A percentile compares a stretch with the other conserved stretches of the same genome.
These are phyloP conservation scores for Fistulinella prunicolor DNA, from an alignment of 768 basidiomycete species.

Conservation along the genomic window DNA sequence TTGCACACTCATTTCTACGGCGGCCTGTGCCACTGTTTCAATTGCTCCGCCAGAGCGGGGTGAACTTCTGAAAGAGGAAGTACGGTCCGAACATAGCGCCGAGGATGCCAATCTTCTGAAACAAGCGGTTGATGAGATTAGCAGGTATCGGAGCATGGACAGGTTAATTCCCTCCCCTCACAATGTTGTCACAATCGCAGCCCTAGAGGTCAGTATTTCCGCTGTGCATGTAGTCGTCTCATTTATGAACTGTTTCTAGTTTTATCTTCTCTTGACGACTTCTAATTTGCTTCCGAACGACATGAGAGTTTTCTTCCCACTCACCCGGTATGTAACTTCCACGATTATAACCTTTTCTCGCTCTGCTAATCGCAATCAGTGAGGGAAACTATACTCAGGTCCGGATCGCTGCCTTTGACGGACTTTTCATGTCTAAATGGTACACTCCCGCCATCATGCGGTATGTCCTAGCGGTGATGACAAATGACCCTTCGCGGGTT, in stretches of 20 bases:
- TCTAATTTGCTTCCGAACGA: conserved; percentile 79
- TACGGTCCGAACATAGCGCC: conserved; percentile 58
- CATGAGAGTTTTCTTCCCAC: conserved; percentile 74
- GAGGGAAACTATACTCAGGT: conserved; percentile 94
- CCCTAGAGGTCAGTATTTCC: conserved; percentile 69
- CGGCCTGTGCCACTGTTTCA: conserved; percentile 77
- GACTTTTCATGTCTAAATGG: conserved; percentile 87
- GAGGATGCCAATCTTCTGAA: conserved; percentile 72
- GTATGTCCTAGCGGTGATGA: conserved; percentile 85
- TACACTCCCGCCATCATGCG: conserved; percentile 79
- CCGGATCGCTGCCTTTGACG: conserved; percentile 91
- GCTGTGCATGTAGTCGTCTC: not conserved
- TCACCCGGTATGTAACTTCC: conserved; percentile 66
- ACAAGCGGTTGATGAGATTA: conserved; percentile 76
- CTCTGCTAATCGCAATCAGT: conserved; percentile 39
- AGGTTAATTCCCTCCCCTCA: conserved; percentile 91
- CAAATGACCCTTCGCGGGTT: conserved; percentile 76
- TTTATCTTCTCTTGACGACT: conserved; percentile 72
- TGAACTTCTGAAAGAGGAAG: conserved; percentile 68
- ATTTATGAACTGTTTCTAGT: conserved; percentile 43
- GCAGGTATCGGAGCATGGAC: conserved; percentile 93
- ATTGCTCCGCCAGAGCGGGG: conserved; percentile 76
- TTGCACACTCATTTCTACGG: conserved; percentile 77
- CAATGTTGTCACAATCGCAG: conserved; percentile 89
- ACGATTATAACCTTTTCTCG: not conserved